Evolutionary conservation across 768 basidiomycete species (phyloP).

Genomic region (Neoboletus subvelutipes): DNA sequence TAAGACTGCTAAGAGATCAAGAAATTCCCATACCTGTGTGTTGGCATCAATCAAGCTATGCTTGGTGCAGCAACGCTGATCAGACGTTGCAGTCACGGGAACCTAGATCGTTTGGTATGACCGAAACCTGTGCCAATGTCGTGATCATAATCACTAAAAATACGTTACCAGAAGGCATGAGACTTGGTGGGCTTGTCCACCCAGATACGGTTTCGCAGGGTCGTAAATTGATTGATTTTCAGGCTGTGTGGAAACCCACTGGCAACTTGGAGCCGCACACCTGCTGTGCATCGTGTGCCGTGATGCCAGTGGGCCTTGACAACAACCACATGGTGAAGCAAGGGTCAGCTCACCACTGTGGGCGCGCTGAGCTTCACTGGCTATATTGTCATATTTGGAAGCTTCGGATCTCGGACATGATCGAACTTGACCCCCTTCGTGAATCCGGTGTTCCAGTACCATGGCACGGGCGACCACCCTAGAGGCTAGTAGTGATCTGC

Average conservation of each 20-base stretch:
- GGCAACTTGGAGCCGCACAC: too few relatives aligned
- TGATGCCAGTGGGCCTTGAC: not conserved
- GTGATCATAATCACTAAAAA: not conserved
- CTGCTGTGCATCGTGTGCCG: not conserved
- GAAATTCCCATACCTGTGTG: not conserved
- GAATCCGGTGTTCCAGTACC: not conserved
- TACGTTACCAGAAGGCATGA: not conserved
- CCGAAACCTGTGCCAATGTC: not conserved
- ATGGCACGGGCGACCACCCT: not conserved
- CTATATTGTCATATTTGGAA: not conserved
- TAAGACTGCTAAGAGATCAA: not conserved
- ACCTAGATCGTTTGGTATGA: not conserved
- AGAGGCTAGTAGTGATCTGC: not conserved
- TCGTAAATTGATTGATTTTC: not conserved
- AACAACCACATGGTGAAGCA: not conserved
- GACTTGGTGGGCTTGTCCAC: too few relatives aligned
- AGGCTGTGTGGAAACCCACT: not conserved
- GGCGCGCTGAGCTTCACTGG: too few relatives aligned
- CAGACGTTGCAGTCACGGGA: not conserved
- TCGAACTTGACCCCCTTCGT: not conserved
- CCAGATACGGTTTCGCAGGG: not conserved
- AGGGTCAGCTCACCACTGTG: too few relatives aligned
- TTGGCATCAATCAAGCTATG: constrained; percentile 12
- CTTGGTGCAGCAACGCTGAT: constrained; percentile 4
- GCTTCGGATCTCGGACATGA: not conserved